Evolutionary conservation across 2,329 filamentous ascomycete species (phyloP), one percentile per base, ranked within the genome.

Genomic region (Grosmannia huntii): DNA sequence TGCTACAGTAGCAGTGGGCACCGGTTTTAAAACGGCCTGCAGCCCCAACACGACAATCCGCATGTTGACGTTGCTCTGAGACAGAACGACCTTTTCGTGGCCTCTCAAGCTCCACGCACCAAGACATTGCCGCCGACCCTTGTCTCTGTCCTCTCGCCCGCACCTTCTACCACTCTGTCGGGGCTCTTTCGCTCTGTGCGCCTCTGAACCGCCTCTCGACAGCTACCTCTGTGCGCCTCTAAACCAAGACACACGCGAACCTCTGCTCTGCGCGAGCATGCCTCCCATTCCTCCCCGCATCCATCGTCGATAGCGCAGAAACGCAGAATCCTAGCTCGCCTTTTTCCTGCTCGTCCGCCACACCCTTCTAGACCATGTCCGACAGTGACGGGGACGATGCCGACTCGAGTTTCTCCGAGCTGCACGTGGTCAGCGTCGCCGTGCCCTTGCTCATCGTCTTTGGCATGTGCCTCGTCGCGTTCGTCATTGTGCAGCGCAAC

Each of bases 391-490:
- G 11, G 28, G 25, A 36, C 27, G 4, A 19, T n/a, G 16, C 31
- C 53, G 38, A 28, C 49, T 33, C 44, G 27, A 3, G 46, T 23
- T 55, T 61, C 53, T 33, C 44, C 41, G 38, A 25, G 28, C 55
- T 44, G 31, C 57, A 58, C 1, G 61, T 60, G 59, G 48, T 57
- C n/a, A 44, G 53, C 44, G 27, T 63, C 7, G 59, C 53, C 21
- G 48, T 62, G 2, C 61, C 61, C 7, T 21, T 63, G 27, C 31
- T 44, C 44, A 28, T 63, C 10, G 58, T 62, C 12, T 21, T 27
- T 21, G 50, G 19, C 50, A 46, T 61, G 31, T 25, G 31, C 49
- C 14, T 57, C 31, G 6, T 53, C 7, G 50, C 48, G n/a, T 1
- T 58, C 23, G 33, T 49, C 49, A n/a, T 60, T 21, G 31, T 55